These are phyloP conservation scores for Aspergillus novoparasiticus DNA, from an alignment of 2,329 filamentous ascomycete genomes.

Conservation along the genomic window DNA sequence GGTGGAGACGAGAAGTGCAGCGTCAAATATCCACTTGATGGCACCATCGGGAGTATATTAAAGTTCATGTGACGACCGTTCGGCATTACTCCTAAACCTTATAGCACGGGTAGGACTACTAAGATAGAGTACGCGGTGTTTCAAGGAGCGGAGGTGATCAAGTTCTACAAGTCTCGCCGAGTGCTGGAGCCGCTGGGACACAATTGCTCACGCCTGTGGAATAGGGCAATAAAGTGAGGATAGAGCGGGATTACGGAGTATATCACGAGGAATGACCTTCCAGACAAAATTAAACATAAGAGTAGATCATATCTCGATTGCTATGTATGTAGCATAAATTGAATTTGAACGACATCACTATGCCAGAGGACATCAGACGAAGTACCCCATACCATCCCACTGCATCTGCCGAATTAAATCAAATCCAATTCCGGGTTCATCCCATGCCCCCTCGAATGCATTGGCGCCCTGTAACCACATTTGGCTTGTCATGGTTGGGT, in stretches of 20 bases:
- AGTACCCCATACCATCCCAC: background rate
- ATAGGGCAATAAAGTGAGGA: background rate
- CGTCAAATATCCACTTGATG: background rate
- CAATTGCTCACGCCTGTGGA: background rate
- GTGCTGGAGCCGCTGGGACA: background rate
- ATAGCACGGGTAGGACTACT: background rate
- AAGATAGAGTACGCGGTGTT: background rate
- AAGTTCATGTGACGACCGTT: background rate
- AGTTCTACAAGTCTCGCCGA: too few relatives aligned
- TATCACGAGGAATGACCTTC: too few relatives aligned
- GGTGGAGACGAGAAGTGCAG: background rate
- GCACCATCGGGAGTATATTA: background rate
- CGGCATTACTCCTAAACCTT: background rate
- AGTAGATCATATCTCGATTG: too few relatives aligned
- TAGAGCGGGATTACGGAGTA: too few relatives aligned
- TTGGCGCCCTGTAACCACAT: background rate
- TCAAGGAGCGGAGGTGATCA: background rate
- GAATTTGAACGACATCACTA: accelerated
- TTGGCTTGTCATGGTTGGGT: background rate
- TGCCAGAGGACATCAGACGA: background rate
- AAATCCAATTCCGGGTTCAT: background rate
- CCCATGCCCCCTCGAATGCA: background rate
- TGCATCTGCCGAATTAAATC: background rate
- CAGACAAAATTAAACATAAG: too few relatives aligned
- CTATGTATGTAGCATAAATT: too few relatives aligned